phyloP scores from a whole-genome alignment of 75 land plant species.

The Cunninghamia lanceolata region DNA sequence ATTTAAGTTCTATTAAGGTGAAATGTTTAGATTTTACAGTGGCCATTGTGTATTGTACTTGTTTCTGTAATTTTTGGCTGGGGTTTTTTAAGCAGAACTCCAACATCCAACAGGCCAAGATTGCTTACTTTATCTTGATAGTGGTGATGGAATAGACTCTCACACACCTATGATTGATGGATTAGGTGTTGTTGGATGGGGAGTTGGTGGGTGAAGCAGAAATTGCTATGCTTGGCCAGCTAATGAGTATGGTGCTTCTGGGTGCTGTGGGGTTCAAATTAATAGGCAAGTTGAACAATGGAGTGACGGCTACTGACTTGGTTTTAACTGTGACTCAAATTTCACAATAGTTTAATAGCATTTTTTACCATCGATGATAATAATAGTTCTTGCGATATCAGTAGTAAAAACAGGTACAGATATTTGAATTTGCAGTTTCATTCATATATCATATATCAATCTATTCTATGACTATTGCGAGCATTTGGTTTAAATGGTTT shows the following conservation, averaged over 20 bases:
- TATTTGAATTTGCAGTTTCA: too few relatives aligned
- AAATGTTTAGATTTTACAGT: slow-evolving; percentile 73
- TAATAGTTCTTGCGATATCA: too few relatives aligned
- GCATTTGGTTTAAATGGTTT: too few relatives aligned
- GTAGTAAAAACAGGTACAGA: too few relatives aligned
- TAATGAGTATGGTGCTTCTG: slow-evolving; percentile 90
- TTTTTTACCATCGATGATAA: too few relatives aligned
- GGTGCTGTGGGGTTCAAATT: slow-evolving; percentile 89
- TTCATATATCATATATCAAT: too few relatives aligned
- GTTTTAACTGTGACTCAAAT: slow-evolving; percentile 88
- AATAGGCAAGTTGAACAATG: slow-evolving; percentile 65
- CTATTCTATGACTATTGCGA: too few relatives aligned
- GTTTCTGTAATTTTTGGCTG: slow-evolving; percentile 64
- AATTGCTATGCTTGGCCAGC: slow-evolving; percentile 18
- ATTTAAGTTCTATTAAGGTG: slow-evolving; percentile 60
- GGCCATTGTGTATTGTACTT: slow-evolving; percentile 49
- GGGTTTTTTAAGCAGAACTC: slow-evolving; percentile 38
- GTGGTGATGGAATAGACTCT: too few relatives aligned
- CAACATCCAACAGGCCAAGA: slow-evolving; percentile 14
- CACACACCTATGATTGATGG: too few relatives aligned
- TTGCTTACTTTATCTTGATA: too few relatives aligned
- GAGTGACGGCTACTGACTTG: slow-evolving; percentile 86
- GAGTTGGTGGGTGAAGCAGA: too few relatives aligned
- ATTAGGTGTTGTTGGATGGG: too few relatives aligned
- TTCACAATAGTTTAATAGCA: slow-evolving; percentile 66